Percentiles rank a stretch among this genome's conserved stretches.
These are phyloP conservation scores for Talaromyces amestolkiae DNA, from an alignment of 2,329 filamentous ascomycete species.

Conservation along the genomic window DNA sequence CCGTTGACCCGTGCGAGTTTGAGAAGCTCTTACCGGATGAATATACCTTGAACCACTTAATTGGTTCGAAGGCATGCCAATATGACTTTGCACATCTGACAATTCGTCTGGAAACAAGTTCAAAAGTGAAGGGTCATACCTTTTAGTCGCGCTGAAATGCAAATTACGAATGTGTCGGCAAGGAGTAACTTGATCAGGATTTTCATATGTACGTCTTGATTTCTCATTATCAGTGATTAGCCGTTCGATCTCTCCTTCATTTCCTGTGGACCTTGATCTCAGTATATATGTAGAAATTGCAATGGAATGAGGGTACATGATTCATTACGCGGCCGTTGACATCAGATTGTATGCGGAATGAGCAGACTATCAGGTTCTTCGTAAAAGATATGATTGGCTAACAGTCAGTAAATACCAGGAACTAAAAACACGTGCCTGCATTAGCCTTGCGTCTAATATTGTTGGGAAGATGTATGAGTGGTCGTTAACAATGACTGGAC, in stretches of 20 bases:
- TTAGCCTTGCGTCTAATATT: slow-evolving; percentile 1
- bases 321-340: slow-evolving; percentile 14
- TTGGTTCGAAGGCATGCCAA: neutral
- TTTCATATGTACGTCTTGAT: neutral
- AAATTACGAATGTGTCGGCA: neutral
- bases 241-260: neutral
- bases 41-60: neutral
- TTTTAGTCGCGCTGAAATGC: neutral
- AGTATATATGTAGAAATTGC: neutral
- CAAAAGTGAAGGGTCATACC: neutral
- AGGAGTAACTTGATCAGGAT: neutral
- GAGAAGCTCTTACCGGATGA: neutral
- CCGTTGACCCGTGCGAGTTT: neutral
- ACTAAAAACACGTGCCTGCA: slow-evolving; percentile 10
- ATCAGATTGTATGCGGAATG: slow-evolving; percentile 9
- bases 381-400: neutral
- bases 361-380: neutral
- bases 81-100: neutral
- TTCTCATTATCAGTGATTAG: neutral
- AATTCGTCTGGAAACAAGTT: neutral
- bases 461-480: neutral
- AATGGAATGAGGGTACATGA: slow-evolving; percentile 2
- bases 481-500: neutral
- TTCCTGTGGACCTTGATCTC: neutral
- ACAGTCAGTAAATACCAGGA: neutral